Base-by-base conservation (phyloP, 495 filamentous ascomycete genomes). In the Aspergillus saccharolyticus region DNA sequence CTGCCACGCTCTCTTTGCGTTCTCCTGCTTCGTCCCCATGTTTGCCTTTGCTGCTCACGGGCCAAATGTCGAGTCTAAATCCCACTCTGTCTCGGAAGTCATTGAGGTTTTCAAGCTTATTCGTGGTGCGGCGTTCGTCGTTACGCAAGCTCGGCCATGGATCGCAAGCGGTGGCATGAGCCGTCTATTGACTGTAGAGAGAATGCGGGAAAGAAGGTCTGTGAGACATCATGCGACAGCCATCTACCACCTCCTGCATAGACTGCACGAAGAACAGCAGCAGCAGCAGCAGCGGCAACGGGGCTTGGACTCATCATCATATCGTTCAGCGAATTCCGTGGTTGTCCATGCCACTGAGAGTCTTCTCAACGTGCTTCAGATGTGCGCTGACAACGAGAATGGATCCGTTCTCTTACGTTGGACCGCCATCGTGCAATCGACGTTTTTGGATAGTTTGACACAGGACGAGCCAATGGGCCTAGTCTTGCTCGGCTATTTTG, bases 131-230 rank as follows among this genome's bases (percentile, higher is more conserved):
- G 55, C 30, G 14, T 61, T 60, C 21, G 43, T 66, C 10, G 61
- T 66, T 10, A 25, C 49, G 4, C 50, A 57, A 19, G 53, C 60
- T 9, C 48, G 52, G 1, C 45, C 57, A 5, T 66, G 59, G 48
- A 57, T 66, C 21, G 57, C 58, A 44, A 39, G 52, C 10, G 57
- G 62, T 1, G 21, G 25, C 4, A 60, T 60, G 58, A 24, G 54
- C 18, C 51, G 33, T 39, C 19, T 62, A 7, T 47, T 62, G 1
- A 39, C 44, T 10, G 33, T 52, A 1, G 53, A 44, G n/a, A 43
- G 49, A 12, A 25, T 46, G 22, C 42, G 8, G 20, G 24, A 42
- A 4, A n/a, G 21, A 5, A 33, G 1, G 6, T 51, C 52, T 5
- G 51, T 19, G 16, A 44, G 2, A 0, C 48, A 42, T 4, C 45